These are phyloP conservation scores for Penicillium antarcticum DNA, from an alignment of 495 filamentous ascomycete species.

Conservation along the genomic window DNA sequence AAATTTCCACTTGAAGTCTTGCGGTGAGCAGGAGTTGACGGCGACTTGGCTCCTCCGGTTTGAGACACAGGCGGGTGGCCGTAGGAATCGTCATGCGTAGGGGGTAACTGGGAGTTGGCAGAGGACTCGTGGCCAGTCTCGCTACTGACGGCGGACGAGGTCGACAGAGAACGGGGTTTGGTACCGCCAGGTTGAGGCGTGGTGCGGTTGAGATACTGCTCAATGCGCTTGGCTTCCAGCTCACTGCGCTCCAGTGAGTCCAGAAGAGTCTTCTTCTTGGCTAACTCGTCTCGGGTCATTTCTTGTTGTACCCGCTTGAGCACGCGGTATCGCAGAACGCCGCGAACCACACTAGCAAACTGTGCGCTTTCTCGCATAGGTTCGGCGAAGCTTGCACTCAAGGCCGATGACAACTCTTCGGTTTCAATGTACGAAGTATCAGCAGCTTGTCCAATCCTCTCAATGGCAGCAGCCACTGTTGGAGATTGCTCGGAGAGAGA, in stretches of 20 bases:
- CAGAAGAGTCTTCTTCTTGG: slow-evolving; percentile 73
- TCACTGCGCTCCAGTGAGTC: slow-evolving; percentile 87
- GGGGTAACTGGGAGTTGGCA: slow-evolving; percentile 90
- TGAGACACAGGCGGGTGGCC: slow-evolving; percentile 56
- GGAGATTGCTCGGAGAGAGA: slow-evolving; percentile 86
- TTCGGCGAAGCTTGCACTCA: slow-evolving; percentile 90
- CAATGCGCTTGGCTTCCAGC: slow-evolving; percentile 84
- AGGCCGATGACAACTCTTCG: slow-evolving; percentile 76
- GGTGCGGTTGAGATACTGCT: slow-evolving; percentile 79
- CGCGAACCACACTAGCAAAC: slow-evolving; percentile 90
- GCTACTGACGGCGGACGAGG: slow-evolving; percentile 45
- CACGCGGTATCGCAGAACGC: slow-evolving; percentile 80
- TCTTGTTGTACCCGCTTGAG: slow-evolving; percentile 95
- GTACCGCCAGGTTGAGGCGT: slow-evolving; percentile 39
- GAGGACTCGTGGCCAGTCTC: slow-evolving; percentile 60
- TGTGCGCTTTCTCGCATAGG: slow-evolving; percentile 97
- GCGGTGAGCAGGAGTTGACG: slow-evolving; percentile 50
- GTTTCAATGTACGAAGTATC: slow-evolving; percentile 96
- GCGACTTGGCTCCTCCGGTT: slow-evolving; percentile 22
- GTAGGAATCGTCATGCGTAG: slow-evolving; percentile 71
- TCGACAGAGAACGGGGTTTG: slow-evolving; percentile 63
- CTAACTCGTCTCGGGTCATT: slow-evolving; percentile 88
- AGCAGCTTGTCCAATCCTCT: slow-evolving; percentile 89
- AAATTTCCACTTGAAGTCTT: slow-evolving; percentile 76
- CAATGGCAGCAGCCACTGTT: slow-evolving; percentile 87